A percentile compares a stretch with the other conserved stretches of the same genome.
These are phyloP conservation scores for Xylaria venustula DNA, from an alignment of 495 filamentous ascomycete species.

Conservation along the genomic window DNA sequence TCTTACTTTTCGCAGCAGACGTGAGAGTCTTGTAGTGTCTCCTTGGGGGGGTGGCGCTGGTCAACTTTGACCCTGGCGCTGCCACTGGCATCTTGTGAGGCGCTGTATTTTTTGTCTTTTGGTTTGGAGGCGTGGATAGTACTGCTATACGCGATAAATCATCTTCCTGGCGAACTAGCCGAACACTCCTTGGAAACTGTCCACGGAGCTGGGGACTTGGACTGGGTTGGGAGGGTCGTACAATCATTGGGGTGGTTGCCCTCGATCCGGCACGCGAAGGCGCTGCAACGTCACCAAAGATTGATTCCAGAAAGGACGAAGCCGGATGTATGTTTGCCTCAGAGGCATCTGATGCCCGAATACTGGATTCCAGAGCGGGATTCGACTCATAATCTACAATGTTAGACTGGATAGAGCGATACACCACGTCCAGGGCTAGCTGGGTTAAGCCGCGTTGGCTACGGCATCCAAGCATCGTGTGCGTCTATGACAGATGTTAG, in stretches of 20 bases:
- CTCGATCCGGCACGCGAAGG: constrained; percentile 64
- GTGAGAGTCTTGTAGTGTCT: constrained; percentile 45
- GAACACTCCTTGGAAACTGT: constrained; percentile 32
- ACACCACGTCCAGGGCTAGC: constrained; percentile 85
- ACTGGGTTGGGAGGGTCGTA: constrained; percentile 46
- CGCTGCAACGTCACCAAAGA: constrained; percentile 64
- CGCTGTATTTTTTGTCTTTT: neutral
- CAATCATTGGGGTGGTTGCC: constrained; percentile 78
- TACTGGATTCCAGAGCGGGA: constrained; percentile 63
- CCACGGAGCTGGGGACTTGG: constrained; percentile 29
- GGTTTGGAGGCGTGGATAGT: constrained; percentile 21
- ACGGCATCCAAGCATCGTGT: constrained; percentile 92
- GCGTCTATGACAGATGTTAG: constrained; percentile 60
- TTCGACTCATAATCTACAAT: constrained; percentile 62
- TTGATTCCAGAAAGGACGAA: constrained; percentile 72
- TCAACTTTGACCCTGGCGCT: constrained; percentile 27
- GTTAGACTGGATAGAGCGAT: constrained; percentile 68
- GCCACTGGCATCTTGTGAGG: constrained; percentile 18
- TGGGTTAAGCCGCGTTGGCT: constrained; percentile 87
- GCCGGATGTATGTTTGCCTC: constrained; percentile 82
- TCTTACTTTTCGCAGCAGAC: constrained; percentile 37
- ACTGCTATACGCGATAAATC: constrained; percentile 19
- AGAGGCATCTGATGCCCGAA: constrained; percentile 73
- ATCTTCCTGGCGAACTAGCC: constrained; percentile 37
- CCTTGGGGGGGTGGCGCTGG: constrained; percentile 17